Conservation (phyloP, 2,329 filamentous ascomycete genomes). For the Trichoderma atrobrunneum region DNA sequence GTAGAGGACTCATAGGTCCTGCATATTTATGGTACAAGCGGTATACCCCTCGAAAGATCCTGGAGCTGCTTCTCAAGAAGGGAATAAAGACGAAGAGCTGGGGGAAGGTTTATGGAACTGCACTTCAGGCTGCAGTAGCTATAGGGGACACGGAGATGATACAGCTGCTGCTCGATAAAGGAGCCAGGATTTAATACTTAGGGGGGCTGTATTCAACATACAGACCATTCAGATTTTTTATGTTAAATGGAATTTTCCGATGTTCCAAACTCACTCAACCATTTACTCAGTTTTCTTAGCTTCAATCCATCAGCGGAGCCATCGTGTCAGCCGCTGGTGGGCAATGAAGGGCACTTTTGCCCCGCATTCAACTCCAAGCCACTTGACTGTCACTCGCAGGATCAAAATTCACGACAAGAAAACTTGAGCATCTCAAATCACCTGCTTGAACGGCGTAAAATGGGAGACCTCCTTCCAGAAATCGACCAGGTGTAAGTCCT, state of each 20-base stretch:
- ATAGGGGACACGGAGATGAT: no score
- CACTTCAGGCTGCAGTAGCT: neutral
- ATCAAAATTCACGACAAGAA: neutral
- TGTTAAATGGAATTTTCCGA: neutral
- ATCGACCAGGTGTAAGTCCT: neutral
- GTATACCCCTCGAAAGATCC: no score
- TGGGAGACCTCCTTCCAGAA: neutral
- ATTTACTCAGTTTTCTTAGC: neutral
- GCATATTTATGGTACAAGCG: no score
- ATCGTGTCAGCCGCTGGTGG: neutral
- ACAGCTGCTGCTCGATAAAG: neutral
- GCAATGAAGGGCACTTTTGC: neutral
- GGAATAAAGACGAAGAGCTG: no score
- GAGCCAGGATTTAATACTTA: neutral
- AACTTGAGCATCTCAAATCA: neutral
- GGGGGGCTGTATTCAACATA: neutral
- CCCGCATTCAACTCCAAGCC: neutral
- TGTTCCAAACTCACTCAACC: neutral
- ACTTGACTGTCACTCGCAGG: neutral
- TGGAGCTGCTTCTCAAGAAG: no score
- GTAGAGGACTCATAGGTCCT: no score
- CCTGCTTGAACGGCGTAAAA: neutral
- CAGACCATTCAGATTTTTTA: neutral
- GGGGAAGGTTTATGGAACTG: neutral
- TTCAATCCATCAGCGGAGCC: neutral